Base-by-base conservation (phyloP, 1,284 basidiomycete genomes). In the Ceratobasidium sp. region DNA sequence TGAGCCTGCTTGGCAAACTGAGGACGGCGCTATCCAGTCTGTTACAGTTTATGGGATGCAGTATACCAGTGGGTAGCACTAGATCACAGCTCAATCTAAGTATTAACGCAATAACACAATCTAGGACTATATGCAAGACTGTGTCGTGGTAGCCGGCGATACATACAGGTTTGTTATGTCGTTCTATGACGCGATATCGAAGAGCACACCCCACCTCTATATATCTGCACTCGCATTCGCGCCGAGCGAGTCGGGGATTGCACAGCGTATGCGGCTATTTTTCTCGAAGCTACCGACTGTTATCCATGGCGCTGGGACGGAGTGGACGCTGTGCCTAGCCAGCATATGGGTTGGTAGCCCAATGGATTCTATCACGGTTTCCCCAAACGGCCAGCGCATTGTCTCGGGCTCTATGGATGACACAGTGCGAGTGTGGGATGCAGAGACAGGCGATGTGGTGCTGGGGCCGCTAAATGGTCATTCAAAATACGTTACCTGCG, bases 191-290 rank as follows among this genome's bases (percentile, higher is more conserved):
- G 50, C 67, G 5, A 69, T 69, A 54, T 50, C 50, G 23, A 23
- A 40, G 17, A 56, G 50, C 38, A 33, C 46, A 28, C 48, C 67
- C 20, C 67, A 69, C 28, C 67, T 69, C 2, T 69, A 69, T 56
- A 33, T 69, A 9, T 69, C 67, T 3, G 67, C 67, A 40, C 28
- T 69, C 44, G 46, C 67, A n/a, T 56, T 69, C n/a, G 65, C 38
- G 20, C n/a, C 65, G 20, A 26, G 10, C 6, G 50, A 50, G 23
- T 67, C 33, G 20, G 26, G 7, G 44, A 42, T n/a, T 20, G 20
- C 26, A 15, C 26, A 44, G n/a, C 26, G 65, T 40, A 23, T 40
- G 46, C 42, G 44, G 26, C n/a, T 44, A 3, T n/a, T 4, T 2
- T 67, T 67, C 17, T 20, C 33, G 20, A 44, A 44, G 9, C 26